phyloP scores from a whole-genome alignment of 768 basidiomycete genomes.

The Collybiopsis luxurians region DNA sequence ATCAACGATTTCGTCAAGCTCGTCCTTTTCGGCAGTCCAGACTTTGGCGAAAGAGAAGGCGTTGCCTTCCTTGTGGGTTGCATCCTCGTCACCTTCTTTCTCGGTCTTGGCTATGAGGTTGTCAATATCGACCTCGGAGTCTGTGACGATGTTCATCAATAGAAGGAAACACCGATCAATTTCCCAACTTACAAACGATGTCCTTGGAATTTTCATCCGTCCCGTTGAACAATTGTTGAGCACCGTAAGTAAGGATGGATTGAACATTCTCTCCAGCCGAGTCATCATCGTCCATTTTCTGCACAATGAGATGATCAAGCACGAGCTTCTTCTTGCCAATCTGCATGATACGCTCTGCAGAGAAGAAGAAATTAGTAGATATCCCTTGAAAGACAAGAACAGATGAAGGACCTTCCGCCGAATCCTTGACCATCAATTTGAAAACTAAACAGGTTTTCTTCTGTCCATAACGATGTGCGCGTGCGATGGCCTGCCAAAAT shows the following conservation, averaged over 20 bases:
- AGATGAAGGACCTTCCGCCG: slow-evolving; percentile 68
- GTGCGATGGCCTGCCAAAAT: slow-evolving; percentile 76
- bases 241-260: slow-evolving; percentile 87
- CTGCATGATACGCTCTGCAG: slow-evolving; percentile 86
- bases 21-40: slow-evolving; percentile 80
- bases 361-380: slow-evolving; percentile 6
- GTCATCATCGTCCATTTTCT: slow-evolving; percentile 89
- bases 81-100: slow-evolving; percentile 58
- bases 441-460: slow-evolving; percentile 93
- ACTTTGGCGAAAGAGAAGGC: slow-evolving; percentile 89
- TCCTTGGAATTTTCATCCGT: slow-evolving; percentile 58
- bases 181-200: slow-evolving; percentile 54
- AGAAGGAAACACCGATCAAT: slow-evolving; percentile 6
- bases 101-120: slow-evolving; percentile 86
- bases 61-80: slow-evolving; percentile 45
- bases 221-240: slow-evolving; percentile 76
- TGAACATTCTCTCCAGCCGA: slow-evolving; percentile 77
- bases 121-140: slow-evolving; percentile 79
- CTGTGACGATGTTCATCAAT: slow-evolving; percentile 30
- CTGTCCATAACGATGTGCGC: slow-evolving; percentile 94
- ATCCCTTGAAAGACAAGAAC: neutral
- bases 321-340: slow-evolving; percentile 95
- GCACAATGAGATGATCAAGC: slow-evolving; percentile 92
- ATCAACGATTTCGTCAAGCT: slow-evolving; percentile 66
- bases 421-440: slow-evolving; percentile 93